Evolutionary conservation across 352 stramenopile species (phyloP), one percentile per base, ranked within the genome.

Genomic region (Aphanomyces stellatus): DNA sequence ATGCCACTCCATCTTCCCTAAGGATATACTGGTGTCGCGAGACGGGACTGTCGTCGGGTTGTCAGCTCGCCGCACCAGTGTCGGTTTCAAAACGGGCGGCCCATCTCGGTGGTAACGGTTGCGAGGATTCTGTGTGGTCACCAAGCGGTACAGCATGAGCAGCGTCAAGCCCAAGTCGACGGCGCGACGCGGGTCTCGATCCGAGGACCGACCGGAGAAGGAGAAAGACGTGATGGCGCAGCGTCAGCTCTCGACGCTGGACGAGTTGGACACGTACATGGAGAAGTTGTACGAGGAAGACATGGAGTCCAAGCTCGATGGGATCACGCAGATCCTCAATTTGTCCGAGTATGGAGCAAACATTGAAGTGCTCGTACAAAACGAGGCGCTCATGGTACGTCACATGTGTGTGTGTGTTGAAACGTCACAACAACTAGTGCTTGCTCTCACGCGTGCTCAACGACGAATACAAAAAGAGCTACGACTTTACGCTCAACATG

Each of bases 391-490:
- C 22, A 98, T 98, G 88, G 91, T 91, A 35, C 25, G 31, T 43
- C 4, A 53, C n/a, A n/a, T n/a, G n/a, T n/a, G n/a, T n/a, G n/a
- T n/a, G n/a, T n/a, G n/a, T n/a, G n/a, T n/a, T n/a, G n/a, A n/a
- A n/a, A 56, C 22, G 22, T 10, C 40, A 15, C 17, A 17, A 22
- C 17, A 53, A 27, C 62, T 51, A 90, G 85, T 81, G 88, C 59
- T 81, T 97, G 10, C 74, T 99, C 6, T 96, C 90, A 43, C 85
- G 95, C 19, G 87, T 98, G 19, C 76, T 98, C 31, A 93, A 94
- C 53, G 95, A 98, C 72, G 93, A 98, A 62, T 97, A 96, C 80
- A 96, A 96, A 73, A 96, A 97, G 72, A 95, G 79, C 57, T 93
- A 91, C 62, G 93, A 98, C 73, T 91, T 98, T 53, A 88, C 87